phyloP scores from a whole-genome alignment of 495 filamentous ascomycete species.

The Cladorrhinum samala region DNA sequence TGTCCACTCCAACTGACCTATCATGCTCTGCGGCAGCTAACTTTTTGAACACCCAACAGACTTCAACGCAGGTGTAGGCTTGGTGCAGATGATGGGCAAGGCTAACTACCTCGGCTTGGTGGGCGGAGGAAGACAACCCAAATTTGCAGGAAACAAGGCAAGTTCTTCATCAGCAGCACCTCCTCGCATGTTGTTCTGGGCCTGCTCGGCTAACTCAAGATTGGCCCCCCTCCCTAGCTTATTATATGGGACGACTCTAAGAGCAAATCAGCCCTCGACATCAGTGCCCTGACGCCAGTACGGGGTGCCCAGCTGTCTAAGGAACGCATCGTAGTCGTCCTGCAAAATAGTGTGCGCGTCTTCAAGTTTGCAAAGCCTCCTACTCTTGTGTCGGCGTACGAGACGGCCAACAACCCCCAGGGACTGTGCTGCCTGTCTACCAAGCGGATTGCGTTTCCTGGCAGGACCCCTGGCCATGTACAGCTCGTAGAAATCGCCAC shows the following conservation, averaged over 20 bases:
- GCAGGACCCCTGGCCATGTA: constrained; percentile 80
- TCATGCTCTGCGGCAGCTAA: no score
- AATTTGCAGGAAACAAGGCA: constrained; percentile 84
- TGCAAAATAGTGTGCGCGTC: constrained; percentile 76
- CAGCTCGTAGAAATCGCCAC: constrained; percentile 78
- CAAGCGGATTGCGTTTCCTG: constrained; percentile 72
- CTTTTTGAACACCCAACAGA: no score
- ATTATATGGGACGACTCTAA: constrained; percentile 90
- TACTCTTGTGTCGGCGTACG: constrained; percentile 64
- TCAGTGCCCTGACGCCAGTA: constrained; percentile 54
- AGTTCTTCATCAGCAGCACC: no score
- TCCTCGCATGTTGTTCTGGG: no score
- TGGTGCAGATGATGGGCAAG: constrained; percentile 81
- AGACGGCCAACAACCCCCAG: constrained; percentile 80
- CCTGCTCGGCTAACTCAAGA: not conserved
- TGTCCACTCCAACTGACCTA: not conserved
- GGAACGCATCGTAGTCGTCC: constrained; percentile 70
- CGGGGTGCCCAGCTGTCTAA: constrained; percentile 72
- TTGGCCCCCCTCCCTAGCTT: constrained; percentile 45
- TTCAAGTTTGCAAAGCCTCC: constrained; percentile 75
- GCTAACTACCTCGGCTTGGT: constrained; percentile 86
- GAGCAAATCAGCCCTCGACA: constrained; percentile 60
- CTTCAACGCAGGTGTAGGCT: constrained; percentile 77
- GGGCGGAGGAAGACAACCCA: constrained; percentile 79
- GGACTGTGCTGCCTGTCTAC: constrained; percentile 75